phyloP scores from a whole-genome alignment of 192 early-diverging fungal species.

The Gaertneriomyces semiglobifer region DNA sequence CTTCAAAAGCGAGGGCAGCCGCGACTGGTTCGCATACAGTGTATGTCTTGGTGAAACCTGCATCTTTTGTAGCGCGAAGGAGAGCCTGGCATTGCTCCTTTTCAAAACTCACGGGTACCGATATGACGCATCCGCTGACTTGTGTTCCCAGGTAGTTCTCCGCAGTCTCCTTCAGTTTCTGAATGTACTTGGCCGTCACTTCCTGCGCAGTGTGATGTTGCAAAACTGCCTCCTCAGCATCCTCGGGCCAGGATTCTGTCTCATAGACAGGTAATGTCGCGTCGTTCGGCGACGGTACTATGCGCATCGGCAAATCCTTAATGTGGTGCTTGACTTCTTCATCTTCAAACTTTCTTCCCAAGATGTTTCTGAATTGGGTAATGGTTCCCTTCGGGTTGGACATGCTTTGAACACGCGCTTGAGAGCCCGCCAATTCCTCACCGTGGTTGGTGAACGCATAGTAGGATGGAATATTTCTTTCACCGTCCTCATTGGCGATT shows the following conservation, averaged over 20 bases:
- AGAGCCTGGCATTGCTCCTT: slow-evolving; percentile 69
- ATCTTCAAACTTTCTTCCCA: slow-evolving; percentile 69
- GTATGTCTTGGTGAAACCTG: slow-evolving; percentile 77
- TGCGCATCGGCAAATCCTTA: slow-evolving; percentile 28
- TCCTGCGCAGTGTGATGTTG: slow-evolving; percentile 65
- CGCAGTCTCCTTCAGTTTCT: slow-evolving; percentile 79
- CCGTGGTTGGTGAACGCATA: slow-evolving; percentile 90
- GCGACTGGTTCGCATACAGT: slow-evolving; percentile 87
- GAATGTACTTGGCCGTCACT: slow-evolving; percentile 75
- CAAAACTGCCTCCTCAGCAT: slow-evolving; percentile 47
- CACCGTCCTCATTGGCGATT: slow-evolving; percentile 98
- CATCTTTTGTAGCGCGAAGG: slow-evolving; percentile 60
- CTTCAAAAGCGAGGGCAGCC: slow-evolving; percentile 80
- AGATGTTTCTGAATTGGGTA: slow-evolving; percentile 75
- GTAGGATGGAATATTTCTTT: slow-evolving; percentile 89
- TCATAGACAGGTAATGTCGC: slow-evolving; percentile 41
- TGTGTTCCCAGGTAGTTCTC: slow-evolving; percentile 77
- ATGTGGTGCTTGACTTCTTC: slow-evolving; percentile 39
- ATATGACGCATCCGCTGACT: slow-evolving; percentile 80
- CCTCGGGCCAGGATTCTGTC: slow-evolving; percentile 53
- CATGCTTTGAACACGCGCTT: slow-evolving; percentile 81
- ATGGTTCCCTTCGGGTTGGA: slow-evolving; percentile 91
- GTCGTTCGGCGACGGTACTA: slow-evolving; percentile 37
- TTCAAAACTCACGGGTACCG: slow-evolving; percentile 82
- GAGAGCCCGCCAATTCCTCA: slow-evolving; percentile 67